phyloP scores from a whole-genome alignment of 495 filamentous ascomycete genomes.

The Penicillium antarcticum region DNA sequence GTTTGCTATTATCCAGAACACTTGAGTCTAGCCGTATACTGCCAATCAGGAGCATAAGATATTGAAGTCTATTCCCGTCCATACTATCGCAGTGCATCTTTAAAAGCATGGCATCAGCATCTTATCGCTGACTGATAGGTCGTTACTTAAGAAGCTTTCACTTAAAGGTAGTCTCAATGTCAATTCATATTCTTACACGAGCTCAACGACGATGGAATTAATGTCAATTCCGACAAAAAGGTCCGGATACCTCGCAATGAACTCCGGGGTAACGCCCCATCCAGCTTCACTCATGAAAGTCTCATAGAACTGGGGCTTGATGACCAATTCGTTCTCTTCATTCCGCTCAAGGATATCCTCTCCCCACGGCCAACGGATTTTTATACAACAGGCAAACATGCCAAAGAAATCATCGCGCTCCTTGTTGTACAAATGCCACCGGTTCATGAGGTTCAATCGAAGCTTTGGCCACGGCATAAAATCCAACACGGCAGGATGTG shows the following conservation, averaged over 20 bases:
- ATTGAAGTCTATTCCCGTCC: too few relatives aligned
- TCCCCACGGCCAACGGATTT: slow-evolving; percentile 31
- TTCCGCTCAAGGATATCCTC: slow-evolving; percentile 23
- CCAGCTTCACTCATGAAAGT: slow-evolving; percentile 22
- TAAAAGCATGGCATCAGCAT: too few relatives aligned
- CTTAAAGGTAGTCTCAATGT: too few relatives aligned
- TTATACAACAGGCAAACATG: slow-evolving; percentile 24
- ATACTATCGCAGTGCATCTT: too few relatives aligned
- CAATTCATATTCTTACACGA: slow-evolving; percentile 1
- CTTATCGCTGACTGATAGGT: too few relatives aligned
- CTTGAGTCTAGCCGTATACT: too few relatives aligned
- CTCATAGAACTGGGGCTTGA: slow-evolving; percentile 19
- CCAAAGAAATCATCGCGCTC: slow-evolving; percentile 21
- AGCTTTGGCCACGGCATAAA: slow-evolving; percentile 21
- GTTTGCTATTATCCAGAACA: too few relatives aligned
- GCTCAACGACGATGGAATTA: slow-evolving; percentile 11
- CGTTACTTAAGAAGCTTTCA: too few relatives aligned
- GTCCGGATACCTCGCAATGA: slow-evolving; percentile 21
- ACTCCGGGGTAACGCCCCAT: slow-evolving; percentile 31
- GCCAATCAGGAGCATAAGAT: too few relatives aligned
- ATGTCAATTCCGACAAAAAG: slow-evolving; percentile 21
- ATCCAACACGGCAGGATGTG: slow-evolving; percentile 19
- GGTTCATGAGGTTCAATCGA: slow-evolving; percentile 20
- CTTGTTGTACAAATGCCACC: slow-evolving; percentile 17
- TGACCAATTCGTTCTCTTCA: slow-evolving; percentile 17